Conservation (phyloP, 371 early-diverging fungal genomes). For the Mucor lusitanicus region DNA sequence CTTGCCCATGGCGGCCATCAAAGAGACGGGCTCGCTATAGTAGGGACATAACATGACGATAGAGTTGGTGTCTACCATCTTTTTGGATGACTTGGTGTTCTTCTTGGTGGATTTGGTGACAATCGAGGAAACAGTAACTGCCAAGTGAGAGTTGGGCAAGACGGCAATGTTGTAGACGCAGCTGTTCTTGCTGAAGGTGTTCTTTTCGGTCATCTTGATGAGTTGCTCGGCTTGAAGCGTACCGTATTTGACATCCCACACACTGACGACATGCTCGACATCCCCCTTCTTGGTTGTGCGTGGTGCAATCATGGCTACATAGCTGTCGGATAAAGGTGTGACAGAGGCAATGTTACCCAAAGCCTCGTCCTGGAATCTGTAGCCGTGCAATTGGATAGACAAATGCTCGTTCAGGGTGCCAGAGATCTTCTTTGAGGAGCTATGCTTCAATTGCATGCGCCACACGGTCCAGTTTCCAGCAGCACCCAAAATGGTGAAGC, state of each 20-base stretch:
- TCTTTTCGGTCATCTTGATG: slow-evolving; percentile 28
- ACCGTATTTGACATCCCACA: slow-evolving; percentile 76
- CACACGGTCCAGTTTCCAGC: slow-evolving; percentile 43
- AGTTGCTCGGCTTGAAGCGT: slow-evolving; percentile 63
- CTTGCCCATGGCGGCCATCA: slow-evolving; percentile 68
- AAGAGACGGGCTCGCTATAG: slow-evolving; percentile 66
- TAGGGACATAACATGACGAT: slow-evolving; percentile 59
- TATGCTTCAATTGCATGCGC: slow-evolving; percentile 38
- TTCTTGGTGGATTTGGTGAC: slow-evolving; percentile 20
- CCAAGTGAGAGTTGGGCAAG: slow-evolving; percentile 44
- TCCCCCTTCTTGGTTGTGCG: slow-evolving; percentile 37
- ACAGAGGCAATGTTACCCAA: slow-evolving; percentile 33
- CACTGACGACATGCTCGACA: slow-evolving; percentile 60
- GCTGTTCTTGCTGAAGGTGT: slow-evolving; percentile 19
- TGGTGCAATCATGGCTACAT: slow-evolving; percentile 57
- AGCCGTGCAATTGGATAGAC: slow-evolving; percentile 29
- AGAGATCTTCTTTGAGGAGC: slow-evolving; percentile 33
- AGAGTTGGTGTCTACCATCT: slow-evolving; percentile 50
- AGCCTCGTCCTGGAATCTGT: slow-evolving; percentile 24
- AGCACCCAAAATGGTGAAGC: slow-evolving; percentile 42
- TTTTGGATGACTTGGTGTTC: slow-evolving; percentile 30
- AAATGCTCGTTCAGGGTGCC: slow-evolving; percentile 29
- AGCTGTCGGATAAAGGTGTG: slow-evolving; percentile 51
- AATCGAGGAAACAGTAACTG: slow-evolving; percentile 38
- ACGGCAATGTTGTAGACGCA: slow-evolving; percentile 40